Conservation (phyloP, 768 basidiomycete genomes). For the Sarcodon aspratus region DNA sequence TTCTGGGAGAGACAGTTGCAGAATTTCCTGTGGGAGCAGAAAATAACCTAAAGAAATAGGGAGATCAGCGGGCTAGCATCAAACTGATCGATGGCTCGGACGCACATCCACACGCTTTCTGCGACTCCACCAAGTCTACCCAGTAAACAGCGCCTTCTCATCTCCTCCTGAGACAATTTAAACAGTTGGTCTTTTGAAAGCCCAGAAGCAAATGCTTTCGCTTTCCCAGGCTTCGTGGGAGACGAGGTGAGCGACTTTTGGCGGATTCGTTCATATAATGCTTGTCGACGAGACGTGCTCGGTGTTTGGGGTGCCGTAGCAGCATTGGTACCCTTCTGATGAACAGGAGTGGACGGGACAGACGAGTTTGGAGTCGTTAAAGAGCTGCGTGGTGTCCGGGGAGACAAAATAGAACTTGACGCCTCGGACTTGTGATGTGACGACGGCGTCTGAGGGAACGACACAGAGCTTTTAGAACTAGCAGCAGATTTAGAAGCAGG, state of each 20-base stretch:
- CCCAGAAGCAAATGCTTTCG: slow-evolving; percentile 30
- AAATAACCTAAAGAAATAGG: slow-evolving; percentile 44
- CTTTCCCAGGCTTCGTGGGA: slow-evolving; percentile 41
- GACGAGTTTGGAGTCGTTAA: slow-evolving; percentile 19
- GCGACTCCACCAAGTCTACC: slow-evolving; percentile 72
- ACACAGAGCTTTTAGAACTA: slow-evolving; percentile 33
- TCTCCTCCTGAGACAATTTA: slow-evolving; percentile 68
- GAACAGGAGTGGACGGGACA: slow-evolving; percentile 55
- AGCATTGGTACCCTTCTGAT: slow-evolving; percentile 44
- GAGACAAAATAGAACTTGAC: slow-evolving; percentile 11
- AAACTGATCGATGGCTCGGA: neutral
- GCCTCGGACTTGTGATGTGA: slow-evolving; percentile 24
- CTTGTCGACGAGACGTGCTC: slow-evolving; percentile 63
- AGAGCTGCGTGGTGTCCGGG: slow-evolving; percentile 37
- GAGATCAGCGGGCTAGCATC: neutral
- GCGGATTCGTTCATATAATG: slow-evolving; percentile 72
- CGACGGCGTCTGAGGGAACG: slow-evolving; percentile 60
- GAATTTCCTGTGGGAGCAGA: slow-evolving; percentile 42
- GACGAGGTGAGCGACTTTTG: slow-evolving; percentile 58
- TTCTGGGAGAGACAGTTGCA: slow-evolving; percentile 42
- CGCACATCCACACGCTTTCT: slow-evolving; percentile 81
- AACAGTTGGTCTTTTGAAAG: slow-evolving; percentile 57
- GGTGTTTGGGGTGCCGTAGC: slow-evolving; percentile 57
- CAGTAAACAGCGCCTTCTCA: slow-evolving; percentile 62
- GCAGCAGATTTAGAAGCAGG: slow-evolving; percentile 26